Conservation (phyloP, 495 filamentous ascomycete genomes). For the Xylaria cubensis region DNA sequence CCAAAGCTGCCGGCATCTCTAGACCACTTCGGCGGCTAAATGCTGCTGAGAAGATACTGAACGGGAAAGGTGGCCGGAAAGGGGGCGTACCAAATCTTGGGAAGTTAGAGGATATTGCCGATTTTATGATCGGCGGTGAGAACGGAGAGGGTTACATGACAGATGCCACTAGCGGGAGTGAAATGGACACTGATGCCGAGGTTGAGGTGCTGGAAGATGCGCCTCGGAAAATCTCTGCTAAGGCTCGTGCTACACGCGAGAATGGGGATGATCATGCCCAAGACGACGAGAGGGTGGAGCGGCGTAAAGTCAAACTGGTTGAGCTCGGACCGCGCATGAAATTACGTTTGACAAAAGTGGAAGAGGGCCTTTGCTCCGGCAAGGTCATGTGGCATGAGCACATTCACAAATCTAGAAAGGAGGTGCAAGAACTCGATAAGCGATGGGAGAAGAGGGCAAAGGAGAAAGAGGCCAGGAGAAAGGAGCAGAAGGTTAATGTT, state of each 20-base stretch:
- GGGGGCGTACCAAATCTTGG: constrained; percentile 85
- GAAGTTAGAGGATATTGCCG: constrained; percentile 89
- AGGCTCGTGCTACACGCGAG: constrained; percentile 56
- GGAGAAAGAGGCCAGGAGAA: constrained; percentile 82
- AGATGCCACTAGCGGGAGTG: constrained; percentile 79
- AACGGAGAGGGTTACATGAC: constrained; percentile 82
- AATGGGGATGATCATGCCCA: constrained; percentile 40
- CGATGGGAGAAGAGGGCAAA: constrained; percentile 77
- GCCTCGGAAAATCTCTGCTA: constrained; percentile 71
- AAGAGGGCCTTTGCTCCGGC: constrained; percentile 89
- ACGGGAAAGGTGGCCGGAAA: constrained; percentile 66
- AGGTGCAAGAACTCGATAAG: constrained; percentile 77
- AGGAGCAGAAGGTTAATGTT: constrained; percentile 83
- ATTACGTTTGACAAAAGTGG: constrained; percentile 90
- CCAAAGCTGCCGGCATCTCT: constrained; percentile 82
- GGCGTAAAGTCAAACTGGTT: constrained; percentile 85
- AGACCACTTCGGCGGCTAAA: constrained; percentile 82
- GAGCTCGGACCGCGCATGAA: constrained; percentile 92
- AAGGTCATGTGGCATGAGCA: constrained; percentile 98
- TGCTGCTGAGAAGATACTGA: constrained; percentile 76
- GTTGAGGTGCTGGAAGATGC: constrained; percentile 84
- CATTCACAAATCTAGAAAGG: constrained; percentile 78
- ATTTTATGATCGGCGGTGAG: constrained; percentile 89
- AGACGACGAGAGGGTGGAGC: constrained; percentile 63
- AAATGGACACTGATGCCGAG: constrained; percentile 92